A percentile compares a stretch with the other conserved stretches of the same genome.
phyloP scores from a whole-genome alignment of 805 yeast species.

The Wickerhamomyces chaumierensis region DNA sequence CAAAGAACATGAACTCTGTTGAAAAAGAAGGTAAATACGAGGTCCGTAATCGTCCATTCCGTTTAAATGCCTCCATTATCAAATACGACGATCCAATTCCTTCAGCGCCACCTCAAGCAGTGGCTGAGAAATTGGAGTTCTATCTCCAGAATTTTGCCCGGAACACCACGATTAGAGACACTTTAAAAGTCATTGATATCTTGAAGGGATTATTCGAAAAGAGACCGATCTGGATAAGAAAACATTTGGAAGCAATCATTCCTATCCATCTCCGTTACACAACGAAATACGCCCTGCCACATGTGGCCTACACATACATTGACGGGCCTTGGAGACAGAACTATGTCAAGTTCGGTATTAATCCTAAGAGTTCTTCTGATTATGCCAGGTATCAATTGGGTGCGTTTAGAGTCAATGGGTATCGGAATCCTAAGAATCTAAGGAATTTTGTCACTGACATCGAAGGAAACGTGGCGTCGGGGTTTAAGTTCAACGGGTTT shows the following conservation, averaged over 20 bases:
- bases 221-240: conserved; percentile 81
- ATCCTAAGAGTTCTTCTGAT: conserved; percentile 48
- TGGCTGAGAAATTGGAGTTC: conserved; percentile 32
- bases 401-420: conserved; percentile 37
- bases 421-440: conserved; percentile 16
- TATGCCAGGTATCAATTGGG: conserved; percentile 74
- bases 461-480: conserved; percentile 27
- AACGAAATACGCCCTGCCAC: conserved; percentile 71
- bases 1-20: conserved; percentile 52
- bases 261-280: conserved; percentile 33
- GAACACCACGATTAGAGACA: conserved; percentile 16
- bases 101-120: conserved; percentile 33
- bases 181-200: conserved; percentile 19
- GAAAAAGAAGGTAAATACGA: conserved; percentile 37
- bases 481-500: conserved; percentile 61
- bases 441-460: conserved; percentile 21
- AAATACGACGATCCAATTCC: conserved; percentile 42
- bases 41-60: conserved; percentile 31
- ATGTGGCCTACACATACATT: conserved; percentile 68
- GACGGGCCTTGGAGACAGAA: conserved; percentile 95
- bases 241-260: conserved; percentile 48
- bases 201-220: conserved; percentile 39
- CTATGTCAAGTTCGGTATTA: conserved; percentile 65
- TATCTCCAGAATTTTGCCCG: conserved; percentile 20
- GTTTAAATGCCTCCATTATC: conserved; percentile 41